Percentiles rank a stretch among this genome's conserved stretches.
phyloP scores from a whole-genome alignment of 2,329 filamentous ascomycete species.

The Aspergillus sp. region DNA sequence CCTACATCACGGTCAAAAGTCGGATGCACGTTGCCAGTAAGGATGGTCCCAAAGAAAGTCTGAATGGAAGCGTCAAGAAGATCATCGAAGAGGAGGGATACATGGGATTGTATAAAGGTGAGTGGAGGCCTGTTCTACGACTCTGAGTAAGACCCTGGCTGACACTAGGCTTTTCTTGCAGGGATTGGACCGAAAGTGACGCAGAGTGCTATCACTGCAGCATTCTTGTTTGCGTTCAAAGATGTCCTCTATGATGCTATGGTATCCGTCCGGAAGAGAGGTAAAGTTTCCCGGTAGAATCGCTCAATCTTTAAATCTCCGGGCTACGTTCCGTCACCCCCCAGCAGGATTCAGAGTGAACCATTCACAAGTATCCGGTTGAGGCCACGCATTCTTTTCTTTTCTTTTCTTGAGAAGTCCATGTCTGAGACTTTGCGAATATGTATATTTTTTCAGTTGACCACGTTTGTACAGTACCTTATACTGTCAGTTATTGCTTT shows the following conservation, averaged over 20 bases:
- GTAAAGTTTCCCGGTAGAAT: slow-evolving; percentile 33
- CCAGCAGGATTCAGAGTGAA: too few relatives aligned
- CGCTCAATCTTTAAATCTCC: neutral
- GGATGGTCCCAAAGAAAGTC: slow-evolving; percentile 74
- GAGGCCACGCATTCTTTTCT: too few relatives aligned
- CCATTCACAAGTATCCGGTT: too few relatives aligned
- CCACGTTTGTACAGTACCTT: too few relatives aligned
- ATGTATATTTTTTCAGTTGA: too few relatives aligned
- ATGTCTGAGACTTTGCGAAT: too few relatives aligned
- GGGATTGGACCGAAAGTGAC: slow-evolving; percentile 95
- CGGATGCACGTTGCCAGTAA: slow-evolving; percentile 88
- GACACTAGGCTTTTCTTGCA: slow-evolving; percentile 37
- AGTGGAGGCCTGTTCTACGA: slow-evolving; percentile 29
- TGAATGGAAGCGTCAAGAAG: slow-evolving; percentile 72
- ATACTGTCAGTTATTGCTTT: too few relatives aligned
- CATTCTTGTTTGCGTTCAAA: slow-evolving; percentile 97
- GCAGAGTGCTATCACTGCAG: slow-evolving; percentile 93
- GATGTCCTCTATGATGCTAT: slow-evolving; percentile 79
- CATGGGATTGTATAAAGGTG: slow-evolving; percentile 86
- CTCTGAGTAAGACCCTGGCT: neutral
- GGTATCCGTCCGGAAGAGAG: slow-evolving; percentile 34
- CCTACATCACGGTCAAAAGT: slow-evolving; percentile 98
- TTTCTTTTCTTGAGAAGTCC: too few relatives aligned
- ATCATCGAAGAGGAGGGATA: slow-evolving; percentile 92
- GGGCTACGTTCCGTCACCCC: neutral